Conservation (phyloP, 805 yeast species). For the Ogataea nonfermentans region DNA sequence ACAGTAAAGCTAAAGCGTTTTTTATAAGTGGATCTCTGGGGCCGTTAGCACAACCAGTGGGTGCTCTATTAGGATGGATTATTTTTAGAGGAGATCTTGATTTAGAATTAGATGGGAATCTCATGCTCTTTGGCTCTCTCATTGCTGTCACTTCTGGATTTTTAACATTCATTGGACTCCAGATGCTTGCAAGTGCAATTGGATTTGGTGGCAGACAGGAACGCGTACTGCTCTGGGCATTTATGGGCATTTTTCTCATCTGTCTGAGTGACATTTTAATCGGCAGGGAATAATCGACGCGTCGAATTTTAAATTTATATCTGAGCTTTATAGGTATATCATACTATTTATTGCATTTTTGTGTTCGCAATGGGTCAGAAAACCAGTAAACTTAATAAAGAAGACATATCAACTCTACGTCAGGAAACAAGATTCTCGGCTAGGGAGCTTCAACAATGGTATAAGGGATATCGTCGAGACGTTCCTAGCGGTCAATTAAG, state of each 20-base stretch:
- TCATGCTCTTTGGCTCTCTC: slow-evolving; percentile 56
- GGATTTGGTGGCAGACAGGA: slow-evolving; percentile 73
- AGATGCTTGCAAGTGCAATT: slow-evolving; percentile 82
- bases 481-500: slow-evolving; percentile 89
- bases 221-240: slow-evolving; percentile 55
- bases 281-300: slow-evolving; percentile 10
- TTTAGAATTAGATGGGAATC: slow-evolving; percentile 35
- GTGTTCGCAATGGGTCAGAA: slow-evolving; percentile 77
- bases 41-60: slow-evolving; percentile 83
- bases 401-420: slow-evolving; percentile 78
- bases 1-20: slow-evolving; percentile 60
- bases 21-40: slow-evolving; percentile 68
- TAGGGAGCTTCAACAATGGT: slow-evolving; percentile 97
- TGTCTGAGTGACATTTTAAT: slow-evolving; percentile 44
- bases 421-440: slow-evolving; percentile 89
- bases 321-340: too few species aligned
- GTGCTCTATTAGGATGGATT: slow-evolving; percentile 70
- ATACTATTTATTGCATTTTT: neutral
- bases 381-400: slow-evolving; percentile 87
- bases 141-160: slow-evolving; percentile 82
- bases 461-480: slow-evolving; percentile 90
- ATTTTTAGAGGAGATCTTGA: slow-evolving; percentile 40
- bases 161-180: slow-evolving; percentile 73
- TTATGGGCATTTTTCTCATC: slow-evolving; percentile 58
- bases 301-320: neutral